Evolutionary conservation across 2,329 filamentous ascomycete species (phyloP).

Genomic region (Neonectria ditissima): DNA sequence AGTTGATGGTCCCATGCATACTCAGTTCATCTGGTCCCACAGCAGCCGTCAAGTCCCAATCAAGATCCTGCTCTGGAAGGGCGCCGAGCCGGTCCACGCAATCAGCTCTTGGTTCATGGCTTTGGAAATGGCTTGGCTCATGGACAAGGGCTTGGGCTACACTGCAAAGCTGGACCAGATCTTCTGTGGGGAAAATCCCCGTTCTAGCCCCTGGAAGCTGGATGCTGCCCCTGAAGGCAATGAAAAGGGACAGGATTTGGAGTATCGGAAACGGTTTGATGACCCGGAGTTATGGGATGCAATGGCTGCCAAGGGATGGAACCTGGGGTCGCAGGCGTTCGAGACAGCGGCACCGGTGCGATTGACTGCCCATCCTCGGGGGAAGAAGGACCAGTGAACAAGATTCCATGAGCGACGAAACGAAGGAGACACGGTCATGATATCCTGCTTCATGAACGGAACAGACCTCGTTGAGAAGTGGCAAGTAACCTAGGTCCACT

Average conservation of each 20-base stretch:
- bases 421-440: not conserved
- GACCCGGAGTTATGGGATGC: constrained; percentile 45
- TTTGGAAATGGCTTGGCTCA: constrained; percentile 52
- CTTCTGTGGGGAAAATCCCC: constrained; percentile 23
- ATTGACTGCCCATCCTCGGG: constrained; percentile 38
- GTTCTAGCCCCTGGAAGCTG: constrained; percentile 1
- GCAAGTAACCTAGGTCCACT: constrained; percentile 1
- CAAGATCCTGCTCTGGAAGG: constrained; percentile 52
- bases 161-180: constrained; percentile 35
- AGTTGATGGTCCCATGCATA: constrained; percentile 47
- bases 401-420: not conserved
- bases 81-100: constrained; percentile 45
- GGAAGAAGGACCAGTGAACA: constrained; percentile 45
- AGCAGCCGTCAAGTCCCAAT: constrained; percentile 41
- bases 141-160: constrained; percentile 40
- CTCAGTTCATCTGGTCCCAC: constrained; percentile 47
- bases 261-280: constrained; percentile 36
- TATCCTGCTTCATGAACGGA: not conserved
- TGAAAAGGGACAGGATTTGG: constrained; percentile 8
- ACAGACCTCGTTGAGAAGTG: not conserved
- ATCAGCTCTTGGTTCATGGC: constrained; percentile 53
- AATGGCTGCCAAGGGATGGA: constrained; percentile 50
- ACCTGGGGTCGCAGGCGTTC: constrained; percentile 49
- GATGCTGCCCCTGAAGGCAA: not conserved
- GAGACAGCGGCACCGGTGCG: constrained; percentile 53